These are phyloP conservation scores for Austropuccinia psidii DNA, from an alignment of 1,284 basidiomycete species.

Conservation along the genomic window DNA sequence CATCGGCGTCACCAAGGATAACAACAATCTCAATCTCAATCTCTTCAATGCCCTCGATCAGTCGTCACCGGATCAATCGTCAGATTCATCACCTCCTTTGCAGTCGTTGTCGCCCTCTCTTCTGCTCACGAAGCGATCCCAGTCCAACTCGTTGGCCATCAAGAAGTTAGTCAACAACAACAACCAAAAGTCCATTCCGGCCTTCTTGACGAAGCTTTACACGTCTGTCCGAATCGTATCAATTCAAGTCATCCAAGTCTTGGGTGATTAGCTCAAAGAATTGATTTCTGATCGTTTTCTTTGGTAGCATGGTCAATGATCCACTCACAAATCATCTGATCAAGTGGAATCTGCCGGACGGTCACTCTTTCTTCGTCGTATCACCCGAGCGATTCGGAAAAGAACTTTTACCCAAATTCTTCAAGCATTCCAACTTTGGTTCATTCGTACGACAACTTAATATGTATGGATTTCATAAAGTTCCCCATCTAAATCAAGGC, in stretches of 20 bases:
- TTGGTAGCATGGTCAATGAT: constrained; percentile 78
- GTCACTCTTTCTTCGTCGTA: constrained; percentile 84
- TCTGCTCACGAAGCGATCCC: constrained; percentile 22
- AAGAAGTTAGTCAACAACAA: constrained; percentile 39
- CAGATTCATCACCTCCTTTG: too few species aligned
- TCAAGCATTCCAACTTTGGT: constrained; percentile 91
- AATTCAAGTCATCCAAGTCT: background rate
- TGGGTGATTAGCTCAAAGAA: background rate
- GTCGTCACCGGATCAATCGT: too few species aligned
- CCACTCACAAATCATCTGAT: constrained; percentile 72
- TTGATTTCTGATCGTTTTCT: constrained; percentile 27
- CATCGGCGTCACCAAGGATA: too few species aligned
- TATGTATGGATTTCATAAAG: constrained; percentile 55
- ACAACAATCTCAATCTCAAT: too few species aligned
- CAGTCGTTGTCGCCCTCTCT: too few species aligned
- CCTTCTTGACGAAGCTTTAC: constrained; percentile 86
- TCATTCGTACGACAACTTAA: constrained; percentile 94
- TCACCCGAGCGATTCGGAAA: constrained; percentile 87
- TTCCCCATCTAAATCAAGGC: constrained; percentile 82
- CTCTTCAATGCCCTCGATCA: too few species aligned
- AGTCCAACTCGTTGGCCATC: background rate
- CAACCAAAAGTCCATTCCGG: constrained; percentile 54
- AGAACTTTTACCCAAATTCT: constrained; percentile 83
- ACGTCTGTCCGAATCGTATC: constrained; percentile 56
- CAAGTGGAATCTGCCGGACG: constrained; percentile 70